Evolutionary conservation across 2,329 filamentous ascomycete species (phyloP).

Genomic region (Aspergillus ochraceoroseus): DNA sequence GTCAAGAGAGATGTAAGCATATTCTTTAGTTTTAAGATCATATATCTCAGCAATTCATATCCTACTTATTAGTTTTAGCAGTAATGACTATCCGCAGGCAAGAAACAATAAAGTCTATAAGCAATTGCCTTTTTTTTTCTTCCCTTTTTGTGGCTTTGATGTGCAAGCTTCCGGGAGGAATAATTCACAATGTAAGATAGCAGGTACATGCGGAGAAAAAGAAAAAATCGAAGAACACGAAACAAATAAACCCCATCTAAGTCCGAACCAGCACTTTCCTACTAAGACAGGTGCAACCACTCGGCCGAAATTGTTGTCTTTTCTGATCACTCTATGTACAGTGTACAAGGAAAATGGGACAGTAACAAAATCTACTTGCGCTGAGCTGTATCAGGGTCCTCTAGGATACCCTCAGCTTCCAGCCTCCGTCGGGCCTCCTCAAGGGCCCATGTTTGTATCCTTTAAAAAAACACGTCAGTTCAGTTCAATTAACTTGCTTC

Average conservation of each 20-base stretch:
- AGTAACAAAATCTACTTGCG: constrained; percentile 46
- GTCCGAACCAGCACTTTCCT: constrained; percentile 30
- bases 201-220: constrained; percentile 23
- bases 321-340: constrained; percentile 43
- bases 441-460: constrained; percentile 98
- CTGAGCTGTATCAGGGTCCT: constrained; percentile 62
- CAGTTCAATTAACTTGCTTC: background rate
- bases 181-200: constrained; percentile 19
- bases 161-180: constrained; percentile 15
- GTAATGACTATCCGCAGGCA: background rate
- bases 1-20: too few species aligned
- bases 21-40: too few species aligned
- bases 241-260: constrained; percentile 35
- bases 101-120: constrained; percentile 5
- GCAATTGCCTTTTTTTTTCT: constrained; percentile 11
- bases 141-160: constrained; percentile 12
- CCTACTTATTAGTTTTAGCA: background rate
- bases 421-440: constrained; percentile 93
- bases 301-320: constrained; percentile 29
- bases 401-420: constrained; percentile 90
- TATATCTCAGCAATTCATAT: background rate
- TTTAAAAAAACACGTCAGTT: constrained; percentile 43
- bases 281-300: constrained; percentile 28
- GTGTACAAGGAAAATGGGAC: constrained; percentile 31
- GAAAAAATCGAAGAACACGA: constrained; percentile 24